Conservation (phyloP, 345 rosid genomes). For the Eucalyptus erythrocorys region DNA sequence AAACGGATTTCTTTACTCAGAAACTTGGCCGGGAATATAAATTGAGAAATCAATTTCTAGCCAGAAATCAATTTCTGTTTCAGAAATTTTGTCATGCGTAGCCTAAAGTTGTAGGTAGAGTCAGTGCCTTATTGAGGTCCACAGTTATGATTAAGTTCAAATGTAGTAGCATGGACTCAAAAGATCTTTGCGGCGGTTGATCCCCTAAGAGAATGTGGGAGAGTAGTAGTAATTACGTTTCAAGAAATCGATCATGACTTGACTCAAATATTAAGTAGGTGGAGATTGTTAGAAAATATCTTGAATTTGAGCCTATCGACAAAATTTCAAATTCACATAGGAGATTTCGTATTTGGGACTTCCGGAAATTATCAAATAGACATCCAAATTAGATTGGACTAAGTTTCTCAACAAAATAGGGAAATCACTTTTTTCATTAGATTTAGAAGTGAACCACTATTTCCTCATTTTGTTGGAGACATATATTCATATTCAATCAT, state of each 20-base stretch:
- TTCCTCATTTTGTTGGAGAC: neutral
- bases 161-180: neutral
- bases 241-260: neutral
- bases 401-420: neutral
- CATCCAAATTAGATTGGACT: neutral
- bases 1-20: too few species aligned
- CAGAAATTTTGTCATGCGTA: too few species aligned
- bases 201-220: neutral
- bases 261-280: neutral
- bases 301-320: neutral
- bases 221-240: neutral
- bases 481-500: neutral
- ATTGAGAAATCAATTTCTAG: too few species aligned
- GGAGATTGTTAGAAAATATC: neutral
- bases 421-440: neutral
- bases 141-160: neutral
- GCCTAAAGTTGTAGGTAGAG: neutral
- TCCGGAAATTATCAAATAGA: neutral
- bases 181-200: neutral
- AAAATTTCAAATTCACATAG: neutral
- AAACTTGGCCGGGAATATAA: too few species aligned
- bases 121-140: neutral
- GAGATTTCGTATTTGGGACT: neutral
- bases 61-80: too few species aligned
- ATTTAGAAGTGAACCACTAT: neutral